phyloP scores from a whole-genome alignment of 179 eudicot genomes.

The Pouteria campechiana region DNA sequence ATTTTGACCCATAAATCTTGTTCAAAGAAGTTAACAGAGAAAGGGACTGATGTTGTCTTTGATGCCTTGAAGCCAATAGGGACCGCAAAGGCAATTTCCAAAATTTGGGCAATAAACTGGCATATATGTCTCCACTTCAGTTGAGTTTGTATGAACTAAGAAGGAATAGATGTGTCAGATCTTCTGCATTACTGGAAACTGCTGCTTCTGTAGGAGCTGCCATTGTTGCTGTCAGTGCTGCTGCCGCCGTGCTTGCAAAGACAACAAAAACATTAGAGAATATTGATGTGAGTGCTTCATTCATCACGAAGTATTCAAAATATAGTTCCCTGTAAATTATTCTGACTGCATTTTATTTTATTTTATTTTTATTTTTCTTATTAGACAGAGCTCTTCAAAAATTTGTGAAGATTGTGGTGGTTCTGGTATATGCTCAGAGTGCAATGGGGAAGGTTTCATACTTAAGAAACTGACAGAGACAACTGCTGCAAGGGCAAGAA shows the following conservation, averaged over 20 bases:
- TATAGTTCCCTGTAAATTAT: neutral
- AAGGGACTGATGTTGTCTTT: constrained; percentile 9
- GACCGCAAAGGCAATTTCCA: constrained; percentile 14
- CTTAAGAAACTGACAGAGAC: constrained; percentile 58
- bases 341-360: neutral
- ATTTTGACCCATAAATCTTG: no score
- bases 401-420: constrained; percentile 77
- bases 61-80: constrained; percentile 26
- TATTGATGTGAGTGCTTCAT: constrained; percentile 30
- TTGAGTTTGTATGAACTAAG: constrained; percentile 15
- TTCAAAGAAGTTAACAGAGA: no score
- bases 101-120: neutral
- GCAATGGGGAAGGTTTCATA: constrained; percentile 92
- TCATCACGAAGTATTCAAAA: neutral
- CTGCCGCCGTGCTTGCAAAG: constrained; percentile 62
- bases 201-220: constrained; percentile 73
- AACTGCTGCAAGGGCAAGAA: constrained; percentile 63
- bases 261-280: constrained; percentile 51
- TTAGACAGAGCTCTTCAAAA: constrained; percentile 22
- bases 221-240: constrained; percentile 75
- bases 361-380: constrained; percentile 1
- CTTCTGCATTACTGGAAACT: constrained; percentile 60
- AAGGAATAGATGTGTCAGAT: constrained; percentile 13
- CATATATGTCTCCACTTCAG: neutral
- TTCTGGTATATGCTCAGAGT: constrained; percentile 80